Evolutionary conservation across 192 early-diverging fungal genomes (phyloP).

Genomic region (Coemansia sp.): DNA sequence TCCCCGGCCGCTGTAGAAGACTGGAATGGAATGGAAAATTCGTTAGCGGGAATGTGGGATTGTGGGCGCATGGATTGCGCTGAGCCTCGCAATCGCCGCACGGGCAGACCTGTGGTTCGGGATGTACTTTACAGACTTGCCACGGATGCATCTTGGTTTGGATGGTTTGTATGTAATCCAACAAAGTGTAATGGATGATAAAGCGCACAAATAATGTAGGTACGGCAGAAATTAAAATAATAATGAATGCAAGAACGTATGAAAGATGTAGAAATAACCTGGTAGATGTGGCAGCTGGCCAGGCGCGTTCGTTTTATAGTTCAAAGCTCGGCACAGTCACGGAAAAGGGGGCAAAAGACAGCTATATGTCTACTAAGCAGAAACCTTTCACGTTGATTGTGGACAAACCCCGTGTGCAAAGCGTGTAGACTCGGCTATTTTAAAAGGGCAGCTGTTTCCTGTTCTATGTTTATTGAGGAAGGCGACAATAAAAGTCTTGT

Average conservation of each 20-base stretch:
- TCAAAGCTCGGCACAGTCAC: background rate
- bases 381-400: background rate
- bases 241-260: background rate
- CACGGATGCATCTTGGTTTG: background rate
- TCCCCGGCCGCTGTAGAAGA: constrained; percentile 13
- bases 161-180: background rate
- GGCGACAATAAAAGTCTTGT: background rate
- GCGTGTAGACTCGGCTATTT: background rate
- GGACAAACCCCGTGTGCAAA: background rate
- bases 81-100: background rate
- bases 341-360: background rate
- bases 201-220: background rate
- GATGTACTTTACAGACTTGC: constrained; percentile 1
- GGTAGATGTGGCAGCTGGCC: background rate
- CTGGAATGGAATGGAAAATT: background rate
- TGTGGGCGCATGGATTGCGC: background rate
- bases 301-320: background rate
- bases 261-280: background rate
- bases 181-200: background rate
- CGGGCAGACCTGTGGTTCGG: background rate
- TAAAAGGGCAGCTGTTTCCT: background rate
- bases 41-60: background rate
- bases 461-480: background rate
- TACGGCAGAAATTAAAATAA: background rate
- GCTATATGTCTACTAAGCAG: background rate